Evolutionary conservation across 768 basidiomycete species (phyloP).

Genomic region (Suillus clintonianus): DNA sequence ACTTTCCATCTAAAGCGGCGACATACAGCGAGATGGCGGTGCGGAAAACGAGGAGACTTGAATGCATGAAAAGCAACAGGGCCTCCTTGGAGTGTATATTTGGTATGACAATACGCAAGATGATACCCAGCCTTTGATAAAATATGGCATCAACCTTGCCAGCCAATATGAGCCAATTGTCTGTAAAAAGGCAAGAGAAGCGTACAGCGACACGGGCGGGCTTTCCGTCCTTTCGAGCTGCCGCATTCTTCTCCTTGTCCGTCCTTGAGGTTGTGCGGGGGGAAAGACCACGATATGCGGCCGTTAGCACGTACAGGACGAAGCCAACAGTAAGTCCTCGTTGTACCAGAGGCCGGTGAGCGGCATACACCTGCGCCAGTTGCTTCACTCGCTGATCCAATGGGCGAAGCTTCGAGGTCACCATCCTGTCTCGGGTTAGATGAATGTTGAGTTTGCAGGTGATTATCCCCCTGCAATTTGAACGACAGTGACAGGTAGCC

Average conservation of each 20-base stretch:
- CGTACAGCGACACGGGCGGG: constrained; percentile 69
- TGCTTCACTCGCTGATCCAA: constrained; percentile 42
- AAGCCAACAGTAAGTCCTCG: constrained; percentile 68
- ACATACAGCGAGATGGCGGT: constrained; percentile 95
- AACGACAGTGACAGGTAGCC: neutral
- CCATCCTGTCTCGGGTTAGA: constrained; percentile 22
- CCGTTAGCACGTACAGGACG: constrained; percentile 66
- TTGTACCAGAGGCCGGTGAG: constrained; percentile 73
- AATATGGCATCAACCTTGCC: constrained; percentile 87
- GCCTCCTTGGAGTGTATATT: constrained; percentile 85
- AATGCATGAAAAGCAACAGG: constrained; percentile 83
- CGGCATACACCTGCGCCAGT: constrained; percentile 54
- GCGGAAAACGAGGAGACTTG: constrained; percentile 82
- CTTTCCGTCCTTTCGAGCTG: constrained; percentile 38
- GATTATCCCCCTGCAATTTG: neutral
- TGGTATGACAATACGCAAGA: constrained; percentile 89
- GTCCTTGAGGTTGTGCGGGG: constrained; percentile 37
- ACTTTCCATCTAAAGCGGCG: constrained; percentile 91
- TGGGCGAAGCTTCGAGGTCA: constrained; percentile 28
- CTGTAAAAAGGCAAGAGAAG: constrained; percentile 6
- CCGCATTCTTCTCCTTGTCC: constrained; percentile 20
- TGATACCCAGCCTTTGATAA: constrained; percentile 73
- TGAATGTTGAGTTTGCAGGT: neutral
- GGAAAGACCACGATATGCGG: constrained; percentile 61
- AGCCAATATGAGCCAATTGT: neutral